Evolutionary conservation across 208 protist genomes (phyloP).

Genomic region (Leishmania guyanensis): DNA sequence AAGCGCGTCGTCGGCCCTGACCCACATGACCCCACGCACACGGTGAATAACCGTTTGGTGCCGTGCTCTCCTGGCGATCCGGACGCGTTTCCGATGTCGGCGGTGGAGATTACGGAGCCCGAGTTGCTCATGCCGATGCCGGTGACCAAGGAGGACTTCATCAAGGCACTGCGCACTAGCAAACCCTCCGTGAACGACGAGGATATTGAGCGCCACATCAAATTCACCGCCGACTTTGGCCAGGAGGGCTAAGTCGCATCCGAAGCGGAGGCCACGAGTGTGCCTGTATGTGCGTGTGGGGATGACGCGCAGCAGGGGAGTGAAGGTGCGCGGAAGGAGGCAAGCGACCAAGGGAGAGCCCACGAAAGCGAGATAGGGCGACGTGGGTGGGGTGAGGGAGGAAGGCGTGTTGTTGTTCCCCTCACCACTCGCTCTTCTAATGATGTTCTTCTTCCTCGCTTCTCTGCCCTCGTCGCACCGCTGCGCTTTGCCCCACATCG

Average conservation of each 20-base stretch:
- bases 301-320: not conserved
- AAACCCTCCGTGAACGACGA: constrained; percentile 90
- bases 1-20: constrained; percentile 89
- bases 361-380: not conserved
- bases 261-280: not conserved
- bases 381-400: not conserved
- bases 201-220: constrained; percentile 93
- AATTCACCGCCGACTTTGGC: constrained; percentile 97
- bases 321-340: not conserved
- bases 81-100: constrained; percentile 92
- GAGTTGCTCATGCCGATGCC: constrained; percentile 91
- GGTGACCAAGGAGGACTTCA: constrained; percentile 93
- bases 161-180: constrained; percentile 86
- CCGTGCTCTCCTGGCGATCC: constrained; percentile 96
- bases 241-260: constrained; percentile 86
- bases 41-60: constrained; percentile 78
- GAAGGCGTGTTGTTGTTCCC: not conserved
- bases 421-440: not conserved
- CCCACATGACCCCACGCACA: constrained; percentile 72
- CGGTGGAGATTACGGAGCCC: constrained; percentile 87
- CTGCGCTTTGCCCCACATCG: not conserved
- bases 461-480: not conserved
- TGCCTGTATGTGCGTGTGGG: not conserved
- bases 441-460: not conserved
- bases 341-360: no score